These are phyloP conservation scores for Fistulifera pelliculosa DNA, from an alignment of 108 stramenopile genomes.

Conservation along the genomic window DNA sequence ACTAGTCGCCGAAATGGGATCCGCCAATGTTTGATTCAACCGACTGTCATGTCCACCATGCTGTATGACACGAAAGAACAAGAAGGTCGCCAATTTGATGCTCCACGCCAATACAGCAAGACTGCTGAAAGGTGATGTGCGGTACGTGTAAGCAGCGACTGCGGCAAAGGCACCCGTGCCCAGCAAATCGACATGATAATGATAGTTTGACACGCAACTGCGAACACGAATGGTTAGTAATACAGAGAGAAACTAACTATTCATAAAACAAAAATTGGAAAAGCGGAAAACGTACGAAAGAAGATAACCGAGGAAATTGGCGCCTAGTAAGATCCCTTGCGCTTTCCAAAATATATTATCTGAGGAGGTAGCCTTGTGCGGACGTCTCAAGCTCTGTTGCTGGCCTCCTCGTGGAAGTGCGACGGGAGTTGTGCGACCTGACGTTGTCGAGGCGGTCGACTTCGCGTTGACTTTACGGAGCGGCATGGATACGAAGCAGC, in stretches of 20 bases:
- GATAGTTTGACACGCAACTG: constrained; percentile 13
- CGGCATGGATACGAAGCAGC: too few species aligned
- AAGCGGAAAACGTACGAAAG: too few species aligned
- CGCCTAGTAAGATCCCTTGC: constrained; percentile 5
- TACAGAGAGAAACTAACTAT: too few species aligned
- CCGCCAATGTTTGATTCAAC: constrained; percentile 37
- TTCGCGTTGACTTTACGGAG: too few species aligned
- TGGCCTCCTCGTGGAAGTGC: too few species aligned
- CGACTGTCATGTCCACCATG: constrained; percentile 46
- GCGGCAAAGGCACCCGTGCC: constrained; percentile 74
- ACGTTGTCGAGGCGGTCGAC: too few species aligned
- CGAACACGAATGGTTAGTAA: background rate
- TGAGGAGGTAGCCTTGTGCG: background rate
- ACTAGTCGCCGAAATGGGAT: constrained; percentile 36
- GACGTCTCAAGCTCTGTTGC: too few species aligned
- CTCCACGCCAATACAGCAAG: constrained; percentile 46
- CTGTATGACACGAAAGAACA: constrained; percentile 52
- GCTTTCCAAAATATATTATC: constrained; percentile 1
- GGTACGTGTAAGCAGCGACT: background rate
- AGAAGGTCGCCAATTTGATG: constrained; percentile 53
- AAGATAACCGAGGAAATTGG: constrained; percentile 12
- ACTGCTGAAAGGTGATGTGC: constrained; percentile 17
- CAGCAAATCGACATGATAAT: constrained; percentile 65
- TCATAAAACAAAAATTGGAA: too few species aligned
- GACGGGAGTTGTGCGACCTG: too few species aligned